Base-by-base conservation (phyloP, 2,329 filamentous ascomycete species). In the Cordyceps pruinosa region DNA sequence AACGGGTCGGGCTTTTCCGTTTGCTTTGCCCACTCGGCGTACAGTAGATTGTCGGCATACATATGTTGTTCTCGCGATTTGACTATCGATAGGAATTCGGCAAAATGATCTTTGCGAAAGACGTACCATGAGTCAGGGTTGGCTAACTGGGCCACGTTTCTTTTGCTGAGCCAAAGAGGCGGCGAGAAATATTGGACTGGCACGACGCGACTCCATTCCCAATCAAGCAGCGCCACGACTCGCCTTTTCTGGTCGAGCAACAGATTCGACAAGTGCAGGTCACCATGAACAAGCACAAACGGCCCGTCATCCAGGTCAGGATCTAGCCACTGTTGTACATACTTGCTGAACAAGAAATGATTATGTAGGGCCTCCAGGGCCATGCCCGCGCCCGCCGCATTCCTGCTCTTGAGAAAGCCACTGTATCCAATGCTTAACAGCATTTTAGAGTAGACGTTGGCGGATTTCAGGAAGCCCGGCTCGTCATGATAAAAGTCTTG, bases 131-230 rank as follows among this genome's bases (percentile, higher is more conserved):
- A 46, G 6, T 15, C 23, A n/a, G 25, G 44, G 7, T 28, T 46
- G 23, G 44, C 44, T 13, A 46, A 30, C n/a, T 46, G 44, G 13
- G 13, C 44, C 7, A 25, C 17, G 41, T 30, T 26, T 25, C 15
- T 4, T 21, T 10, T 8, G 19, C 25, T 54, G 4, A 61, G 23
- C 60, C 60, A 61, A 3, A 61, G 55, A 4, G 59, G 60, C 19
- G 60, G 60, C 13, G 6, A 61, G 13, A 46, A 57, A 35, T 56
- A 60, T 25, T 62, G 61, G 4, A 54, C n/a, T 10, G 61, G 61
- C 1, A 63, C 60, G n/a, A 63, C 55, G 3, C 58, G 60, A 28
- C 61, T 63, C 55, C 60, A 62, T 46, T 62, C 60, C 60, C 60
- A 62, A 41, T 62, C 60, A 2, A 62, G 34, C 26, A 62, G 49